Conservation (phyloP, 2,329 filamentous ascomycete genomes). For the Calonectria pseudoturangicola region DNA sequence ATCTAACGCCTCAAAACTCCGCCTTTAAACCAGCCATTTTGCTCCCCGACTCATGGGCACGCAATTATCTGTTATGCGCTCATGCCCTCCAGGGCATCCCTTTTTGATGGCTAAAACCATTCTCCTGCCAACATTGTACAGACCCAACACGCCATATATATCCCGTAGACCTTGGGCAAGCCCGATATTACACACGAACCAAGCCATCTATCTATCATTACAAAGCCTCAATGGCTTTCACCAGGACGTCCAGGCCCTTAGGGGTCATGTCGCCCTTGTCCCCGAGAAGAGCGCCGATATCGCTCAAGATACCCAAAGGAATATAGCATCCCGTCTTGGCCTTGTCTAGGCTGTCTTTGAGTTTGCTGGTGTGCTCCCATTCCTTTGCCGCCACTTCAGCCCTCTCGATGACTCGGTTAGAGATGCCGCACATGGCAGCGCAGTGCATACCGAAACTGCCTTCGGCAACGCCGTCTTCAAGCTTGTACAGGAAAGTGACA, state of each 20-base stretch:
- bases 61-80: conserved; percentile 30
- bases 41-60: conserved; percentile 23
- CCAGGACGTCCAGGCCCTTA: conserved; percentile 75
- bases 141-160: conserved; percentile 40
- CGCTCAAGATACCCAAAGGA: conserved; percentile 89
- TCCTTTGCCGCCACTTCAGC: conserved; percentile 92
- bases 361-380: conserved; percentile 95
- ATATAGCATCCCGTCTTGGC: conserved; percentile 87
- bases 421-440: conserved; percentile 97
- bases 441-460: conserved; percentile 99
- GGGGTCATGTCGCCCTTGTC: conserved; percentile 70
- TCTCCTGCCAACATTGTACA: conserved; percentile 39
- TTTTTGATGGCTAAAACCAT: conserved; percentile 38
- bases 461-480: conserved; percentile 95
- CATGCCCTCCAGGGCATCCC: neutral
- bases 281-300: conserved; percentile 86
- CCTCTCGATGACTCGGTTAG: conserved; percentile 85
- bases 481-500: conserved; percentile 97
- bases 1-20: conserved; percentile 11
- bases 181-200: conserved; percentile 7
- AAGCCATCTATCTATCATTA: conserved; percentile 55
- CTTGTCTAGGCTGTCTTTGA: conserved; percentile 91
- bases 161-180: conserved; percentile 11
- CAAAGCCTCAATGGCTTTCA: conserved; percentile 76
- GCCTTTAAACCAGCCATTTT: conserved; percentile 14